Conservation (phyloP, 1,139 yeast genomes). For the Hansenula lynferdii region DNA sequence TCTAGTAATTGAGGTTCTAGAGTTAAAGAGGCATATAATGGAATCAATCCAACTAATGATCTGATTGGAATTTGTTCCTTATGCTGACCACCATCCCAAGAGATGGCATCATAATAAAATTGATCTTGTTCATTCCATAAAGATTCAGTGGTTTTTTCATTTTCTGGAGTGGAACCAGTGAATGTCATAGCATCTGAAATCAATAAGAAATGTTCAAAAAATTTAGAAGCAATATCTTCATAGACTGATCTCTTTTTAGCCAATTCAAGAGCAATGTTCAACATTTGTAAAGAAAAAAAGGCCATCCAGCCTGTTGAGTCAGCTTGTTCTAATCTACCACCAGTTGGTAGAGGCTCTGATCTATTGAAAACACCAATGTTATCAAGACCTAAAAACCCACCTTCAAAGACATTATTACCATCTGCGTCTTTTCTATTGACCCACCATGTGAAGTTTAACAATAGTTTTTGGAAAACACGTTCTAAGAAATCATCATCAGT, state of each 20-base stretch:
- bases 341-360: conserved; percentile 92
- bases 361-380: conserved; percentile 93
- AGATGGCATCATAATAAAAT: conserved; percentile 89
- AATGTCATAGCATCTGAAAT: conserved; percentile 96
- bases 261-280: conserved; percentile 87
- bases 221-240: conserved; percentile 93
- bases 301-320: conserved; percentile 99
- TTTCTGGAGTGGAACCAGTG: conserved; percentile 35
- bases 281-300: conserved; percentile 85
- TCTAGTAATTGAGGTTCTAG: conserved; percentile 82
- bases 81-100: conserved; percentile 73
- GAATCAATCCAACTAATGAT: conserved; percentile 90
- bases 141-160: conserved; percentile 50
- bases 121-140: conserved; percentile 91
- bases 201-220: conserved; percentile 88
- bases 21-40: conserved; percentile 86
- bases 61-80: conserved; percentile 79
- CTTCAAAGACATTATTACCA: conserved; percentile 91
- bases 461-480: conserved; percentile 83
- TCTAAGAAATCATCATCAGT: conserved; percentile 86
- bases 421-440: conserved; percentile 87
- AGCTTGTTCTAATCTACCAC: conserved; percentile 90
- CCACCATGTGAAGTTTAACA: conserved; percentile 97
- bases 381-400: conserved; percentile 92
- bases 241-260: conserved; percentile 84